Evolutionary conservation across 2,329 filamentous ascomycete genomes (phyloP).

Genomic region (Penicillium sp.): DNA sequence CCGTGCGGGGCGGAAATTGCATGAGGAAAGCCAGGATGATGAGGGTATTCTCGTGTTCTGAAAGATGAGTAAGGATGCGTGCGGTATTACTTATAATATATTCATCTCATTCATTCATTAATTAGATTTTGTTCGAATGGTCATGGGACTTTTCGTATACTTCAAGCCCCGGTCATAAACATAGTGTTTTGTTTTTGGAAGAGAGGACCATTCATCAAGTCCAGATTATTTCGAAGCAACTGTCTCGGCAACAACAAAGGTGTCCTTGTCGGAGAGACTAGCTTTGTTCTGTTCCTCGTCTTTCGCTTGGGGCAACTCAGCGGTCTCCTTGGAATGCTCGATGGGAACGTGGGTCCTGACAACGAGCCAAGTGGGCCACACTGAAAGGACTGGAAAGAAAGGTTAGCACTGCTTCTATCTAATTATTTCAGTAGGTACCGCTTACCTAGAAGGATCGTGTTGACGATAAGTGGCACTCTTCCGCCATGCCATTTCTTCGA

Average conservation of each 20-base stretch:
- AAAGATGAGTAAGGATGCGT: background rate
- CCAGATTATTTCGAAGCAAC: background rate
- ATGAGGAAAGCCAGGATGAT: background rate
- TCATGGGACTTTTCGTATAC: background rate
- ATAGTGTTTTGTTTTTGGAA: background rate
- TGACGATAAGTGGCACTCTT: constrained; percentile 42
- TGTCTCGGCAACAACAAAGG: background rate
- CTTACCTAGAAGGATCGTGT: constrained; percentile 34
- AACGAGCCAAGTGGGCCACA: constrained; percentile 30
- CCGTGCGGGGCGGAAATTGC: background rate
- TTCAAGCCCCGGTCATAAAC: background rate
- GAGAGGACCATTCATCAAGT: background rate
- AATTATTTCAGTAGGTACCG: background rate
- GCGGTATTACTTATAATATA: background rate
- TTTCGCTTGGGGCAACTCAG: background rate
- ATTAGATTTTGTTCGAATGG: background rate
- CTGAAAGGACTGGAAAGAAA: constrained; percentile 18
- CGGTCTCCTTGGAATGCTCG: constrained; percentile 14
- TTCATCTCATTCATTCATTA: background rate
- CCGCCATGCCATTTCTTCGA: constrained; percentile 45
- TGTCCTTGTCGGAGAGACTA: background rate
- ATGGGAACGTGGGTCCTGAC: constrained; percentile 20
- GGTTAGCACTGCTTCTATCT: background rate
- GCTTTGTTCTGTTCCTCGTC: constrained; percentile 16
- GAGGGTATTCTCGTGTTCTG: background rate